These are phyloP conservation scores for Linnemannia schmuckeri DNA, from an alignment of 192 early-diverging fungal genomes.

Conservation along the genomic window DNA sequence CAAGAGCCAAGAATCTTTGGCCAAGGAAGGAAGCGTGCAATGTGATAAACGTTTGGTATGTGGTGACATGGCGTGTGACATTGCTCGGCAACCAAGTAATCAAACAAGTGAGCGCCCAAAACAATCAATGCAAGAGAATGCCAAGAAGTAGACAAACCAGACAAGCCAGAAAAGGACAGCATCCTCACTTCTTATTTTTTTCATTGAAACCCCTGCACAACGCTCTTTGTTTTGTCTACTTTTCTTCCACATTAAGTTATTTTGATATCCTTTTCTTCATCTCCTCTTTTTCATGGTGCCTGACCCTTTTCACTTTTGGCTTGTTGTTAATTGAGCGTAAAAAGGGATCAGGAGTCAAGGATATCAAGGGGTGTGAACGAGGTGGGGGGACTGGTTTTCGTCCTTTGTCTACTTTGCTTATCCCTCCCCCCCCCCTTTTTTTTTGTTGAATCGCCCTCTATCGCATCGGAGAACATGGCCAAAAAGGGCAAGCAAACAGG, in stretches of 20 bases:
- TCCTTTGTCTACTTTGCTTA: not conserved
- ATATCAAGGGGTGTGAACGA: not conserved
- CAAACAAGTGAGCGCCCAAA: not conserved
- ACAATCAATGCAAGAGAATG: not conserved
- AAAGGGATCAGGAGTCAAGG: not conserved
- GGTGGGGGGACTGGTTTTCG: not conserved
- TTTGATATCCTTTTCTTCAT: too few relatives aligned
- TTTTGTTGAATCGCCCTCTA: not conserved
- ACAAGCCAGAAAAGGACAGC: not conserved
- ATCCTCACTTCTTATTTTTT: too few relatives aligned
- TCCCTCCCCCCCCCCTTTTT: not conserved
- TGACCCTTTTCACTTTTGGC: too few relatives aligned
- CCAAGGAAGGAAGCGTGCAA: not conserved
- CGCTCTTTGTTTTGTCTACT: too few relatives aligned
- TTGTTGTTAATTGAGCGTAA: not conserved
- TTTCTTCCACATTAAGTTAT: too few relatives aligned
- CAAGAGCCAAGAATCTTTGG: not conserved
- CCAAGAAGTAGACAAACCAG: not conserved
- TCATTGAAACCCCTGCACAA: too few relatives aligned
- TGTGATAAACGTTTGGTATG: not conserved
- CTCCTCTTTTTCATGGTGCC: too few relatives aligned
- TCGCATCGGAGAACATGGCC: conserved; percentile 1
- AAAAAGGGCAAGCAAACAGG: conserved; percentile 16
- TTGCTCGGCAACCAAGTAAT: not conserved
- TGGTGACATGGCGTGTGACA: not conserved